Conservation (phyloP, 2,329 filamentous ascomycete genomes). For the Phaeosphaeriaceae sp. region DNA sequence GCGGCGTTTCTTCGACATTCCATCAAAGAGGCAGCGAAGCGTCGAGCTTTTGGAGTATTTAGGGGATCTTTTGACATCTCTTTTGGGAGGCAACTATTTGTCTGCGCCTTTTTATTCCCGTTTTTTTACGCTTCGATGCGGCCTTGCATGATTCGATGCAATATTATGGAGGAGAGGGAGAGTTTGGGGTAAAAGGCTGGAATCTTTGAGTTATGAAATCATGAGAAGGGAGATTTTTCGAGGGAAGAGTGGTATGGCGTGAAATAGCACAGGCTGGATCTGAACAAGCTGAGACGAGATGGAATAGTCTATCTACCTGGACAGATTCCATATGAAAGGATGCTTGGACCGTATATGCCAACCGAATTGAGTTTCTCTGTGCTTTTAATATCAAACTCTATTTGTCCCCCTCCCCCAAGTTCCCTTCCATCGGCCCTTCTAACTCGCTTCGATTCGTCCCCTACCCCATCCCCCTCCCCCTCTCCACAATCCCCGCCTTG, state of each 20-base stretch:
- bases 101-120: background rate
- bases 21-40: background rate
- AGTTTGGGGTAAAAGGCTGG: background rate
- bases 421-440: no score
- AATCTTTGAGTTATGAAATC: background rate
- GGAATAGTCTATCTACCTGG: no score
- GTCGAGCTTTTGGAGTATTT: background rate
- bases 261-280: background rate
- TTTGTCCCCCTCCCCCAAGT: no score
- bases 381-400: no score
- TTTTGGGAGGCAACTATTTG: background rate
- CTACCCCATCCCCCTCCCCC: slow-evolving; percentile 34
- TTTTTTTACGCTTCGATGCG: background rate
- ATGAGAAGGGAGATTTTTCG: background rate
- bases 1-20: background rate
- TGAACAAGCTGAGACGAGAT: no score
- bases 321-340: background rate
- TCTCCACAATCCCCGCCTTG: slow-evolving; percentile 57
- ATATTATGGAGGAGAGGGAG: background rate
- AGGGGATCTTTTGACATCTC: no score
- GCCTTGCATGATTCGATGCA: background rate
- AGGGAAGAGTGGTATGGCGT: background rate
- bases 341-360: background rate
- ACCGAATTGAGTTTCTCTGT: no score
- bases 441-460: no score